Evolutionary conservation across 768 basidiomycete species (phyloP).

Genomic region (Trametopsis cervina): DNA sequence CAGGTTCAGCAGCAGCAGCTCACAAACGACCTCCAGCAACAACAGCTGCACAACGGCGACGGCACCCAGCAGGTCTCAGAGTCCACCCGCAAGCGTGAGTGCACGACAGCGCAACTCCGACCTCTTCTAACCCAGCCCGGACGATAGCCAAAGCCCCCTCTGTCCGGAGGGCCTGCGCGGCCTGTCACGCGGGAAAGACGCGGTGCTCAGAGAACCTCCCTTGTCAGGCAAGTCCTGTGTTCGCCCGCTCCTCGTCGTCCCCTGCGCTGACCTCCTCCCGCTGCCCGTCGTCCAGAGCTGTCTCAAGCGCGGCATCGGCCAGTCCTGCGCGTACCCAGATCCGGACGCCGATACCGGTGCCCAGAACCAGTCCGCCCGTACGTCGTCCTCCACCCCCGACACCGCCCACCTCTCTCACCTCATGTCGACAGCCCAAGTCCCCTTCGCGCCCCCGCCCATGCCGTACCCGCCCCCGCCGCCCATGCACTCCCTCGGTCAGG

Average conservation of each 20-base stretch:
- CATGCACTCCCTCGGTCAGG: constrained; percentile 36
- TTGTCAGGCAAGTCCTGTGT: constrained; percentile 51
- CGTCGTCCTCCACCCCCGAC: constrained; percentile 13
- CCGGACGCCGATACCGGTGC: constrained; percentile 39
- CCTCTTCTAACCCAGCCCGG: constrained; percentile 14
- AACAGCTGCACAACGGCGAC: constrained; percentile 23
- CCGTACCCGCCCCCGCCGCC: constrained; percentile 31
- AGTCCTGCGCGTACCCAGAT: constrained; percentile 70
- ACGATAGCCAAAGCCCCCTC: constrained; percentile 70
- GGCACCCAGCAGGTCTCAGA: constrained; percentile 22
- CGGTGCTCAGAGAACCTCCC: constrained; percentile 77
- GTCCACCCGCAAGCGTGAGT: constrained; percentile 54
- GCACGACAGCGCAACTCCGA: not conserved
- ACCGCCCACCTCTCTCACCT: constrained; percentile 13
- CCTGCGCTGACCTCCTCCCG: constrained; percentile 3
- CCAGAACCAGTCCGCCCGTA: constrained; percentile 20
- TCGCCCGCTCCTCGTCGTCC: constrained; percentile 8
- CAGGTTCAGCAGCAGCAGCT: constrained; percentile 34
- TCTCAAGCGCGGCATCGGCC: constrained; percentile 71
- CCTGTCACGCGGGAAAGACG: constrained; percentile 80
- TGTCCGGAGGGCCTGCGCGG: constrained; percentile 71
- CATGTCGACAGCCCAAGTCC: constrained; percentile 22
- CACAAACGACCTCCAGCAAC: constrained; percentile 30
- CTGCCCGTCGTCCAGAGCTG: constrained; percentile 49
- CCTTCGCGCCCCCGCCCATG: constrained; percentile 33